Base-by-base conservation (phyloP, 169 alveolate species). In the Neospora caninum region DNA sequence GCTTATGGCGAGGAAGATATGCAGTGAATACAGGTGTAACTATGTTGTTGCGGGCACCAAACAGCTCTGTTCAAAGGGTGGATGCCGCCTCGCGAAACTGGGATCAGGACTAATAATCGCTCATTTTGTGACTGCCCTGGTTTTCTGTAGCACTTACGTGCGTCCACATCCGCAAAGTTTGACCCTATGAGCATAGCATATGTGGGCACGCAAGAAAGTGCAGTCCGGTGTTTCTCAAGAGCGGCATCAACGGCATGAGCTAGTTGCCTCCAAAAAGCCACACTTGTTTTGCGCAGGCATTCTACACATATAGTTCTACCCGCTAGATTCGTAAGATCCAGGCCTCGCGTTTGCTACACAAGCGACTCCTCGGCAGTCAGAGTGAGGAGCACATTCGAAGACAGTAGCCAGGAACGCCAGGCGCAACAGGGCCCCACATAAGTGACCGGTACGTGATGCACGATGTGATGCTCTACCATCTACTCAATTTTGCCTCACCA, bases 81-180 rank as follows among this genome's bases (percentile, higher is more conserved):
- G 13, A 7, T 49, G 4, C 58, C 13, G 4, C 58, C 22, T 13
- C 4, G 4, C 22, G 13, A 49, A 49, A 49, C 4, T 4, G 58
- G 22, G 13, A 13, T 49, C 58, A 49, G 4, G 58, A 49, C 58
- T 49, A 13, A 7, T 49, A 49, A 13, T 49, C 4, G 4, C 4
- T 4, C 13, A 7, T 49, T 49, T 13, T 49, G 73, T 64, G 34
- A 64, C 73, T 27, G 34, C 73, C 73, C 34, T 13, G 73, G 73
- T 64, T 64, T 27, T 64, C n/a, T 0, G 73, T 64, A 27, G n/a
- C n/a, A n/a, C 86, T 78, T 78, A 78, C 86, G 86, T 78, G 86
- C 43, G 86, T 38, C 29, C 49, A 78, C 86, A n/a, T 78, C 45
- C 45, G 86, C 45, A 10, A 78, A n/a, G 27, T 78, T 78, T 38